Evolutionary conservation across 2,329 filamentous ascomycete species (phyloP).

Genomic region (Sclerotinia sclerotiorum): DNA sequence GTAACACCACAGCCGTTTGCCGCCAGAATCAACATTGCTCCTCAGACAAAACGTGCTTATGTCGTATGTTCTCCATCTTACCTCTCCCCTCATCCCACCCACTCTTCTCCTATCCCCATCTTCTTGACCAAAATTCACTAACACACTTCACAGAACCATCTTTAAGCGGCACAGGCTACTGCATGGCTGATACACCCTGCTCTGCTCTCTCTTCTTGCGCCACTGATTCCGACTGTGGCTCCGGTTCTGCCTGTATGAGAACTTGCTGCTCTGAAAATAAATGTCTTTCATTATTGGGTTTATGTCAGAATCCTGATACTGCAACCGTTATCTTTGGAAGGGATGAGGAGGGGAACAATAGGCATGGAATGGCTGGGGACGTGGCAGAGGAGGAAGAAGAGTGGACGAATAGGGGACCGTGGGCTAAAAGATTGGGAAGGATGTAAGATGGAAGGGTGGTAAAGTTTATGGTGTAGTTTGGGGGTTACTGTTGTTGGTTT

Average conservation of each 20-base stretch:
- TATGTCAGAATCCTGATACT: background rate
- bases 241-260: conserved; percentile 11
- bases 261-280: conserved; percentile 18
- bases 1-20: background rate
- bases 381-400: background rate
- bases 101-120: background rate
- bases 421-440: background rate
- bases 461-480: background rate
- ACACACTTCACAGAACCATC: background rate
- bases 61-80: background rate
- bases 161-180: conserved; percentile 14
- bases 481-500: too few relatives aligned
- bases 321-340: background rate
- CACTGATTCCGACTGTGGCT: background rate
- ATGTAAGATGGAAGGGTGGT: background rate
- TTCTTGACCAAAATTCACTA: background rate
- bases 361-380: background rate
- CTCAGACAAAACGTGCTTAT: background rate
- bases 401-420: conserved; percentile 10
- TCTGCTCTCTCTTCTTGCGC: conserved; percentile 9
- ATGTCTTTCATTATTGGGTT: background rate
- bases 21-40: conserved; percentile 1
- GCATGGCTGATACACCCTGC: conserved; percentile 17
- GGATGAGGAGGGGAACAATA: background rate
- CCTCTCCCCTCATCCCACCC: too few relatives aligned